These are phyloP conservation scores for Glutinoglossum americanum DNA, from an alignment of 495 filamentous ascomycete genomes.

Conservation along the genomic window DNA sequence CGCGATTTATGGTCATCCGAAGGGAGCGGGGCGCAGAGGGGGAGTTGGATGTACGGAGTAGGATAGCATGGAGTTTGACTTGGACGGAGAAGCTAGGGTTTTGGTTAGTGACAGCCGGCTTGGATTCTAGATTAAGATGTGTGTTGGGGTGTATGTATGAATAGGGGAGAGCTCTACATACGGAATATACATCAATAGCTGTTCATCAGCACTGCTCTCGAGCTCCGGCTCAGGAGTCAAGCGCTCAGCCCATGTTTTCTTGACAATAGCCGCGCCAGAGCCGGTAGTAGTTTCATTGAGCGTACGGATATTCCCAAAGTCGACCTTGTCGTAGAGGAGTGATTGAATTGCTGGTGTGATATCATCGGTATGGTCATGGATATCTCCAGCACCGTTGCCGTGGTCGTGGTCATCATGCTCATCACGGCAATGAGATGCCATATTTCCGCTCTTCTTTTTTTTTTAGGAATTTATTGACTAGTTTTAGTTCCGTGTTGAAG, in stretches of 20 bases:
- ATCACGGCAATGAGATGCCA: constrained; percentile 19
- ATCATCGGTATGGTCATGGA: constrained; percentile 57
- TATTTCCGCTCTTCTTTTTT: constrained; percentile 1
- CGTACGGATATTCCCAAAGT: constrained; percentile 68
- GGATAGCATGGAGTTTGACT: constrained; percentile 72
- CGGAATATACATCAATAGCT: constrained; percentile 83
- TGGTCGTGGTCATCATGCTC: constrained; percentile 20
- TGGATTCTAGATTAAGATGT: too few relatives aligned
- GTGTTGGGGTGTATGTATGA: constrained; percentile 7
- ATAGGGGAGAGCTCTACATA: constrained; percentile 23
- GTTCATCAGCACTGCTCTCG: constrained; percentile 72
- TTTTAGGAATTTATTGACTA: background rate
- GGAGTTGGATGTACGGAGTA: constrained; percentile 55
- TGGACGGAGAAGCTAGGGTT: constrained; percentile 75
- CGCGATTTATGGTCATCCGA: constrained; percentile 65
- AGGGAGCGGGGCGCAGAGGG: constrained; percentile 57
- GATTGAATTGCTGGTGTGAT: constrained; percentile 72
- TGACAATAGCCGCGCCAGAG: constrained; percentile 52
- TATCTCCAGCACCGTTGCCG: constrained; percentile 21
- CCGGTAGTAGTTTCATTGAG: constrained; percentile 54
- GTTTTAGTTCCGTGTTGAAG: background rate
- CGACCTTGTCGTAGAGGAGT: constrained; percentile 73
- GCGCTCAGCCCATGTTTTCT: constrained; percentile 78
- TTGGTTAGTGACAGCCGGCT: too few relatives aligned
- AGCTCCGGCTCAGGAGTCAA: constrained; percentile 49